phyloP scores from a whole-genome alignment of 1,284 basidiomycete genomes.

The Rhodotorula sp. region DNA sequence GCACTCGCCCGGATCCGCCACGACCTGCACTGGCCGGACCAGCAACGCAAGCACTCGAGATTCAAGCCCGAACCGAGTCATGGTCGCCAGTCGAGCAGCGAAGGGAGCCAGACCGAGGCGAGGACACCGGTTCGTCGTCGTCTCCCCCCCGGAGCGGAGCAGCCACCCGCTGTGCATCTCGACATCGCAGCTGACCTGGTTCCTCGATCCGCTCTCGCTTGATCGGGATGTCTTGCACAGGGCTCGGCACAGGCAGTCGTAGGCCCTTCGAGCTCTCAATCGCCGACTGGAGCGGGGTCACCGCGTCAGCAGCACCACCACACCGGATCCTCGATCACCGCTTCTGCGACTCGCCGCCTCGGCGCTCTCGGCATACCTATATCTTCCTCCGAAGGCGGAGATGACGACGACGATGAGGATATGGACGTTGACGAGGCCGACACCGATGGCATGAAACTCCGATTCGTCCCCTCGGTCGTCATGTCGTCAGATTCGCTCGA shows the following conservation, averaged over 20 bases:
- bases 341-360: constrained; percentile 3
- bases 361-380: constrained; percentile 32
- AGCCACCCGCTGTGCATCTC: background rate
- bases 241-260: background rate
- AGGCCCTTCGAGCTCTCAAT: background rate
- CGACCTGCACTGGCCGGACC: background rate
- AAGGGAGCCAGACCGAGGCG: background rate
- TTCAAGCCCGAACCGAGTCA: background rate
- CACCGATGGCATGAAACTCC: too few species aligned
- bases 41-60: background rate
- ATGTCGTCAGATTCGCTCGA: constrained; percentile 20
- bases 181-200: background rate
- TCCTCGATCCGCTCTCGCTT: too few species aligned
- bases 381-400: constrained; percentile 7
- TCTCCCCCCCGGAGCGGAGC: background rate
- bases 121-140: background rate
- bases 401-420: constrained; percentile 8
- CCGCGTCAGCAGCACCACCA: background rate
- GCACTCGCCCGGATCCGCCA: background rate
- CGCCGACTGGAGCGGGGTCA: background rate
- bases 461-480: background rate
- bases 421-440: background rate
- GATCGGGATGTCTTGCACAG: background rate
- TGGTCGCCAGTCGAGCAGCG: background rate
- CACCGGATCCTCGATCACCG: background rate